Evolutionary conservation across 2,329 filamentous ascomycete species (phyloP).

Genomic region (Arthrobotrys conoides): DNA sequence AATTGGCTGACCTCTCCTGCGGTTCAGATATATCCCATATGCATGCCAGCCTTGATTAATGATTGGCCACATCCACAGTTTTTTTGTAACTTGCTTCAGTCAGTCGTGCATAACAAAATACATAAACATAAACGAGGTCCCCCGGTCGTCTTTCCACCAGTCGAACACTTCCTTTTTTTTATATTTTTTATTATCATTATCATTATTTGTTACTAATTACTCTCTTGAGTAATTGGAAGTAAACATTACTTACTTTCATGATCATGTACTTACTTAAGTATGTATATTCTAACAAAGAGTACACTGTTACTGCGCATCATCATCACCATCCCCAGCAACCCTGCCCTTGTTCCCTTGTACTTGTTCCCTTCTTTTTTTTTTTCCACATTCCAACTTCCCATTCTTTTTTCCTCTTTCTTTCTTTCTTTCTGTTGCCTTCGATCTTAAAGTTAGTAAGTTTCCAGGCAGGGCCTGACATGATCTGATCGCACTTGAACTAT

Average conservation of each 20-base stretch:
- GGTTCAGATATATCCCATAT: constrained; percentile 52
- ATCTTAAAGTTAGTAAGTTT: constrained; percentile 29
- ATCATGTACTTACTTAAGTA: no score
- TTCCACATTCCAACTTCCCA: constrained; percentile 15
- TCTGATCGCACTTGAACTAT: constrained; percentile 42
- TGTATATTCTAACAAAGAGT: background rate
- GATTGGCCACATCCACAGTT: constrained; percentile 23
- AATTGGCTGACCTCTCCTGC: constrained; percentile 49
- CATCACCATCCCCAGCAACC: constrained; percentile 14
- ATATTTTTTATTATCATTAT: no score
- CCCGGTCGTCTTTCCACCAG: constrained; percentile 34
- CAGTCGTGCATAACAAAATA: constrained; percentile 39
- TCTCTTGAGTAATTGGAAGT: constrained; percentile 2
- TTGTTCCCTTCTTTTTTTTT: constrained; percentile 13
- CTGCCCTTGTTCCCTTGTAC: constrained; percentile 16
- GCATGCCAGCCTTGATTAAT: constrained; percentile 44
- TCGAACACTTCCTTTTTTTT: constrained; percentile 4
- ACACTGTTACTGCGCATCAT: constrained; percentile 43
- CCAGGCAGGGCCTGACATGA: constrained; percentile 43
- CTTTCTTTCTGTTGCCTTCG: constrained; percentile 56
- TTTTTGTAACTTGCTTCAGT: constrained; percentile 32
- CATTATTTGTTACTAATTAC: background rate
- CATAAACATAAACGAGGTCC: constrained; percentile 18
- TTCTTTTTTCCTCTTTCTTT: constrained; percentile 23
- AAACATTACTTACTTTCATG: no score